Evolutionary conservation across 495 filamentous ascomycete genomes (phyloP).

Genomic region (Lineolata rhizophorae): DNA sequence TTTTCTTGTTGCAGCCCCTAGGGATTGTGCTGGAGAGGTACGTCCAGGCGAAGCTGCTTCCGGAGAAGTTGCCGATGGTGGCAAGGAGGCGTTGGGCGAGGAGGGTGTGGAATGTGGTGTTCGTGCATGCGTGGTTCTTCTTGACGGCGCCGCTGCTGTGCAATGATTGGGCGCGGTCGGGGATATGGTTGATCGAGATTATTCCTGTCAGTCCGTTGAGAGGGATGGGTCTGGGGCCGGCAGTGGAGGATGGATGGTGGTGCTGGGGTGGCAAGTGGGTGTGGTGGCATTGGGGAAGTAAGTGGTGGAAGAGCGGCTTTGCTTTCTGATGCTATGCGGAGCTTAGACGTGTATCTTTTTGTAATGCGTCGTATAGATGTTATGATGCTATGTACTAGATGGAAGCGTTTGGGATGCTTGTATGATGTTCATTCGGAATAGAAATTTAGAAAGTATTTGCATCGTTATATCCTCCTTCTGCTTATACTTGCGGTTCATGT

Average conservation of each 20-base stretch:
- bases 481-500: too few species aligned
- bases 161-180: constrained; percentile 21
- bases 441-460: too few species aligned
- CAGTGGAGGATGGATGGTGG: constrained; percentile 16
- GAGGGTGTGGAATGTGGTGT: constrained; percentile 2
- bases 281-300: constrained; percentile 11
- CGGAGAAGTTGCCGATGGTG: too few species aligned
- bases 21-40: too few species aligned
- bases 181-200: constrained; percentile 20
- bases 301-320: constrained; percentile 19
- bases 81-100: too few species aligned
- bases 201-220: constrained; percentile 17
- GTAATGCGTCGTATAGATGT: too few species aligned
- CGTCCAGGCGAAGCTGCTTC: constrained; percentile 5
- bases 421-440: too few species aligned
- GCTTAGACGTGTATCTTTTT: too few species aligned
- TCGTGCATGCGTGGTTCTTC: constrained; percentile 19
- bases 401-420: too few species aligned
- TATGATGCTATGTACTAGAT: too few species aligned
- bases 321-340: too few species aligned
- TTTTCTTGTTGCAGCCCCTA: constrained; percentile 19
- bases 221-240: constrained; percentile 17
- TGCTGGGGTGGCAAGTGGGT: constrained; percentile 12
- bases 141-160: constrained; percentile 15
- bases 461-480: too few species aligned